Evolutionary conservation across 2,329 filamentous ascomycete genomes (phyloP).

Genomic region (Torrubiella hemipterigena): DNA sequence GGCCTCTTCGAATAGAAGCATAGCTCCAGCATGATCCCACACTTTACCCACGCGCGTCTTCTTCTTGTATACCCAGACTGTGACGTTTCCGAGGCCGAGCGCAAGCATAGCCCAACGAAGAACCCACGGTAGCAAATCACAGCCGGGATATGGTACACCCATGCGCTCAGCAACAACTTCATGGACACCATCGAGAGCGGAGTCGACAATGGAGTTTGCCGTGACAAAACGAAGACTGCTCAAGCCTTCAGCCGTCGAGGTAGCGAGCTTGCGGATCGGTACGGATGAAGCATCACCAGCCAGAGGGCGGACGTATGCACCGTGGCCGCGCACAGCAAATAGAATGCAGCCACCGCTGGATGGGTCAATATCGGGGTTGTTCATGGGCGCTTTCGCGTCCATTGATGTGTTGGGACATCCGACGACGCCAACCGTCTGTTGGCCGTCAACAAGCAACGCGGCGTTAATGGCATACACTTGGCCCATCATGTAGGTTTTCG

Average conservation of each 20-base stretch:
- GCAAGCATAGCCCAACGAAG: slow-evolving; percentile 41
- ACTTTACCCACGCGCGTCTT: slow-evolving; percentile 37
- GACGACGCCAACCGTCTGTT: slow-evolving; percentile 37
- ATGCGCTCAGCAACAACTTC: slow-evolving; percentile 28
- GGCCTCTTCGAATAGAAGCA: slow-evolving; percentile 44
- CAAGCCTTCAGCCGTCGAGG: slow-evolving; percentile 12
- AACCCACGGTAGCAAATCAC: slow-evolving; percentile 45
- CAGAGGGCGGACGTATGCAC: slow-evolving; percentile 34
- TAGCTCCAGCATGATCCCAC: slow-evolving; percentile 49
- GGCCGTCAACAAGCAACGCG: slow-evolving; percentile 36
- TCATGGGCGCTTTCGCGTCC: slow-evolving; percentile 24
- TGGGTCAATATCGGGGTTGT: slow-evolving; percentile 31
- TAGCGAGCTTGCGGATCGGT: slow-evolving; percentile 19
- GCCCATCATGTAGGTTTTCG: slow-evolving; percentile 41
- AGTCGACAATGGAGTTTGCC: slow-evolving; percentile 32
- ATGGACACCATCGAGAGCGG: slow-evolving; percentile 35
- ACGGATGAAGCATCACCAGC: slow-evolving; percentile 11
- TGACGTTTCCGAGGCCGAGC: slow-evolving; percentile 38
- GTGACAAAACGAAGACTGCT: slow-evolving; percentile 32
- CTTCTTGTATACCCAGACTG: slow-evolving; percentile 43
- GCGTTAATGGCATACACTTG: slow-evolving; percentile 47
- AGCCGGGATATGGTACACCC: slow-evolving; percentile 30
- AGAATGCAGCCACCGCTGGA: slow-evolving; percentile 33
- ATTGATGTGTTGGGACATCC: slow-evolving; percentile 33
- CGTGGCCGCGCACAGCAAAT: slow-evolving; percentile 36